These are phyloP conservation scores for Volvox carteri DNA, from an alignment of 163 green algal species.

Conservation along the genomic window DNA sequence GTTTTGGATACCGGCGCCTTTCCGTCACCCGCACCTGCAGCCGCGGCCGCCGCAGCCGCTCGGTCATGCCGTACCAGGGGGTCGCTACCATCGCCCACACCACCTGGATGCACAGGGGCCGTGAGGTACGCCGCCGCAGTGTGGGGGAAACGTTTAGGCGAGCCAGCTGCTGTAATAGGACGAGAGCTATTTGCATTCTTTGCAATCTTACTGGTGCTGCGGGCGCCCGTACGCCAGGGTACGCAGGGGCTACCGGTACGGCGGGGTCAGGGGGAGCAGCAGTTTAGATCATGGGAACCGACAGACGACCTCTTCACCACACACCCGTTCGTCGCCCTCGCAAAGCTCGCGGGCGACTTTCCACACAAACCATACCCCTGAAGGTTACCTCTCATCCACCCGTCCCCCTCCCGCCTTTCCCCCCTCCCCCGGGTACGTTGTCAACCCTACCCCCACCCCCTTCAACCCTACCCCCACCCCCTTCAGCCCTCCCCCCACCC, in stretches of 20 bases:
- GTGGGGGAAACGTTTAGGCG: no score
- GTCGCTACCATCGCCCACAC: background rate
- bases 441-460: background rate
- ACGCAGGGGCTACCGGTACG: no score
- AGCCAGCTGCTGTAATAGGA: no score
- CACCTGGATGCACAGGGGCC: background rate
- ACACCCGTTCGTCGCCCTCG: no score
- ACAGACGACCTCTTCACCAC: no score
- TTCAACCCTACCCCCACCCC: background rate
- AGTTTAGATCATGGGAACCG: no score
- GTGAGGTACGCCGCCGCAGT: background rate
- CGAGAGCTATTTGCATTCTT: no score
- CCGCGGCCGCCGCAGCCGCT: slow-evolving; percentile 22
- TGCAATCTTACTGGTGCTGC: no score
- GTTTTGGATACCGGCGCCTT: no score
- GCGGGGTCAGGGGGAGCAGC: no score
- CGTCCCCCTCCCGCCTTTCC: background rate
- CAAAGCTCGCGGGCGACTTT: no score
- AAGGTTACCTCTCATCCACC: background rate
- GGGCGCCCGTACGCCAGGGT: no score
- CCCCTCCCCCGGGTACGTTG: background rate
- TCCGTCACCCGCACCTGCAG: slow-evolving; percentile 25
- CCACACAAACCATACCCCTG: background rate
- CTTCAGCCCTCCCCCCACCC: background rate
- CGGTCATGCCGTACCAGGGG: slow-evolving; percentile 12